Conservation (phyloP, 345 rosid species). For the Lepidium sativum region DNA sequence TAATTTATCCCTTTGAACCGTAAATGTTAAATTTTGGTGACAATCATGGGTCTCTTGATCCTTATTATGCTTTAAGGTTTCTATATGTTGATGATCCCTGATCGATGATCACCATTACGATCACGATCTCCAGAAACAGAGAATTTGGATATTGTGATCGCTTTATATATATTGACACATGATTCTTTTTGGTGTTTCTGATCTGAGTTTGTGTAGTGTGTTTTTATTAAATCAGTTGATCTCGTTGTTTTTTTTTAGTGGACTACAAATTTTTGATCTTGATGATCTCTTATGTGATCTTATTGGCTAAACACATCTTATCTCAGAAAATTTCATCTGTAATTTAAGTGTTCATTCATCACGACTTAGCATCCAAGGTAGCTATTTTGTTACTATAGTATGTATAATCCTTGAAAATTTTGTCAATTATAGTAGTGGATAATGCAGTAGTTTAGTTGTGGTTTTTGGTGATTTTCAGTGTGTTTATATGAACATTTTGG, state of each 20-base stretch:
- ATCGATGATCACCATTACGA: conserved; percentile 14
- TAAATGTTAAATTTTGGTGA: conserved; percentile 1
- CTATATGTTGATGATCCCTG: conserved; percentile 1
- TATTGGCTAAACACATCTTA: conserved; percentile 10
- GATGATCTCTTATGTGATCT: conserved; percentile 19
- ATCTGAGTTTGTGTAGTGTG: conserved; percentile 14
- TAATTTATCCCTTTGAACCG: neutral
- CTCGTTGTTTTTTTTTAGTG: neutral
- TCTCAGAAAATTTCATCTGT: neutral
- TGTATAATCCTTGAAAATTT: neutral
- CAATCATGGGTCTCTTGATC: neutral
- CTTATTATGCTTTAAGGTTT: neutral
- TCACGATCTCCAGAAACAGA: neutral
- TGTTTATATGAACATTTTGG: neutral
- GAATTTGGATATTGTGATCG: conserved; percentile 6
- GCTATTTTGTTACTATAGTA: neutral
- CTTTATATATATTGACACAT: neutral
- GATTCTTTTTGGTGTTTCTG: conserved; percentile 7
- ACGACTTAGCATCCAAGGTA: conserved; percentile 8
- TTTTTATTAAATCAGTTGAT: neutral
- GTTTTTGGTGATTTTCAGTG: conserved; percentile 9
- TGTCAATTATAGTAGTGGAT: neutral
- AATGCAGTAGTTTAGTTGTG: conserved; percentile 14
- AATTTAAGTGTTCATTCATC: neutral
- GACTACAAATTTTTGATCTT: neutral